Evolutionary conservation across 805 yeast species (phyloP).

Genomic region (Spathaspora boniae): DNA sequence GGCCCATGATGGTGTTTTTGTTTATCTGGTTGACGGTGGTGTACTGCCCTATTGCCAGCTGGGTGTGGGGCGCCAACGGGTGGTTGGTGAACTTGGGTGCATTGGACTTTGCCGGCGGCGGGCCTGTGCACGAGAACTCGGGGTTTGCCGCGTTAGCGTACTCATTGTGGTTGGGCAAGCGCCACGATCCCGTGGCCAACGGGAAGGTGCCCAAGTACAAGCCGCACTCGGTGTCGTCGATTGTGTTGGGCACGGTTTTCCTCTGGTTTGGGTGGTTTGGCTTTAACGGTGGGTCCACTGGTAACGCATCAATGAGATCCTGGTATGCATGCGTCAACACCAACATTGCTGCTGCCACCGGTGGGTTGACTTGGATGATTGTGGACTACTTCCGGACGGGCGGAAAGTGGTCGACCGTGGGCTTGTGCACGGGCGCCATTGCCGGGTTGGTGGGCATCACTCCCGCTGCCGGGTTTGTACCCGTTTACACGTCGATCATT

Average conservation of each 20-base stretch:
- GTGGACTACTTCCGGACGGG: conserved; percentile 85
- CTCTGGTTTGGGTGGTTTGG: conserved; percentile 99
- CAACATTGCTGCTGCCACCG: conserved; percentile 88
- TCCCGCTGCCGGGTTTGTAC: conserved; percentile 96
- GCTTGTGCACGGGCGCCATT: conserved; percentile 90
- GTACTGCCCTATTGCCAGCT: conserved; percentile 92
- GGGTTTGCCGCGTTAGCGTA: conserved; percentile 95
- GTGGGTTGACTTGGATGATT: conserved; percentile 93
- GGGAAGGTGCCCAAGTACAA: conserved; percentile 80
- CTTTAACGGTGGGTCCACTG: conserved; percentile 97
- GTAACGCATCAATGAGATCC: conserved; percentile 88
- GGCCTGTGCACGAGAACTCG: conserved; percentile 93
- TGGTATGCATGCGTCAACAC: conserved; percentile 94
- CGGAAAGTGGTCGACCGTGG: conserved; percentile 88
- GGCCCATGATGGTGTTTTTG: conserved; percentile 93
- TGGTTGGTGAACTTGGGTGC: conserved; percentile 85
- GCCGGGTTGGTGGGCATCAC: conserved; percentile 94
- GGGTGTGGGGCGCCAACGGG: conserved; percentile 96
- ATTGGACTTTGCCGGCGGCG: conserved; percentile 97
- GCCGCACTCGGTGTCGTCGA: conserved; percentile 89
- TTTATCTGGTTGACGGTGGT: conserved; percentile 94
- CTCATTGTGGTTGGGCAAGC: conserved; percentile 87
- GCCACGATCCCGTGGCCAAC: conserved; percentile 74
- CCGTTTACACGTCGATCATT: conserved; percentile 82
- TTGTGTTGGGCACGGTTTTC: conserved; percentile 89